Base-by-base conservation (phyloP, 2,329 filamentous ascomycete genomes). In the Scopulariopsis brevicaulis region DNA sequence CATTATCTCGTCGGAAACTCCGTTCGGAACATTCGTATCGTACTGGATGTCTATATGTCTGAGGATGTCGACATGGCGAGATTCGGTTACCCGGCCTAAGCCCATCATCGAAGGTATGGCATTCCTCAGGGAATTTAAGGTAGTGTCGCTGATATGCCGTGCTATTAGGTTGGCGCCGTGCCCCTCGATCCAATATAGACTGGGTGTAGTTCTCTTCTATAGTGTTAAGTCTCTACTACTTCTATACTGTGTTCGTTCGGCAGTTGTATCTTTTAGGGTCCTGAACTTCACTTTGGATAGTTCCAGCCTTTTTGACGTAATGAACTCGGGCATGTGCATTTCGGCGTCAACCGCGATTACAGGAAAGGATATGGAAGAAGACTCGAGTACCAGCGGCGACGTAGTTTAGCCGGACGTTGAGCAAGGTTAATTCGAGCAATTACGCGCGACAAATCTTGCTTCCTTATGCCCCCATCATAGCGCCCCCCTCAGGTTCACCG, bases 271-370 rank as follows among this genome's bases (percentile, higher is more conserved):
- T 7, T 63, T 63, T 46, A 55, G 64, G 15, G 61, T 61, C 11
- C 52, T 65, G 25, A 58, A 60, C n/a, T 65, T 65, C 40, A 62
- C 62, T 1, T 62, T 62, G 1, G 63, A 64, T 54, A 59, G 62
- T 2, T 57, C 56, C 2, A 62, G 56, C 55, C 37, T 65, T 1
- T 53, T 64, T 20, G 63, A 63, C n/a, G 28, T 64, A 18, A 53
- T 35, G 22, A 57, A 64, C 55, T 59, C 59, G 14, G 60, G 55
- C 15, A 64, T 65, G 64, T 59, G 58, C 18, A 59, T 65, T 46
- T 66, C 64, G 64, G 61, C 63, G 11, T 64, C 64, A 11, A 56
- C 63, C 34, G 57, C 59, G 3, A 58, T 65, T 20, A 55, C 64
- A 14, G 56, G 64, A 11, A 64, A 63, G 50, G 61, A 59, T 4